These are phyloP conservation scores for Raddia guianensis DNA, from an alignment of 176 grass and related monocot species.

Conservation along the genomic window DNA sequence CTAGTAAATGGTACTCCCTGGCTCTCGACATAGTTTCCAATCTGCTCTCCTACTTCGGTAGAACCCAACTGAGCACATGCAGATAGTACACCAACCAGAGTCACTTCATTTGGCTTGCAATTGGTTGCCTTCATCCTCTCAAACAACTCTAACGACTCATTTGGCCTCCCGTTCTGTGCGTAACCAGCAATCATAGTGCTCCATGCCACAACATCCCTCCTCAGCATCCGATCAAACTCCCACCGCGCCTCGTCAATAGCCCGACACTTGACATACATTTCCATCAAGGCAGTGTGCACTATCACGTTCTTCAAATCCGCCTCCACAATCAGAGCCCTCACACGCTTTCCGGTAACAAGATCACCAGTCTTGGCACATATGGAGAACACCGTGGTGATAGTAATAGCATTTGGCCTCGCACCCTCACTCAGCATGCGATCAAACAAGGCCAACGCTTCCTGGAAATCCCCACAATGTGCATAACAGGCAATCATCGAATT, in stretches of 20 bases:
- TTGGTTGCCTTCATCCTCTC: constrained; percentile 66
- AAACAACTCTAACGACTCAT: constrained; percentile 75
- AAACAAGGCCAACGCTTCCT: constrained; percentile 69
- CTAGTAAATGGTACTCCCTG: constrained; percentile 50
- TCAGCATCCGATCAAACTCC: constrained; percentile 67
- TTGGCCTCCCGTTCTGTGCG: constrained; percentile 71
- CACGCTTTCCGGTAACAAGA: constrained; percentile 51
- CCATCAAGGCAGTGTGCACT: constrained; percentile 74
- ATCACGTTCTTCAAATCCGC: constrained; percentile 64
- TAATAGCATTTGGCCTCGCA: constrained; percentile 66
- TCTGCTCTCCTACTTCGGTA: constrained; percentile 61
- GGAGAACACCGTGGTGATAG: constrained; percentile 65
- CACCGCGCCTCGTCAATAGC: constrained; percentile 69
- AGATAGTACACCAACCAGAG: constrained; percentile 73
- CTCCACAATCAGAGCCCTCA: constrained; percentile 46
- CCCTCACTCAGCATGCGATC: constrained; percentile 63
- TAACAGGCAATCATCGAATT: constrained; percentile 90
- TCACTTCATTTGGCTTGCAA: constrained; percentile 83
- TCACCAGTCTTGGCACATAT: constrained; percentile 77
- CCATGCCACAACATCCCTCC: constrained; percentile 82
- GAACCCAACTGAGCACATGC: constrained; percentile 71
- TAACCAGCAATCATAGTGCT: constrained; percentile 86
- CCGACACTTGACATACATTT: constrained; percentile 82
- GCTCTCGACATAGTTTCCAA: constrained; percentile 69
- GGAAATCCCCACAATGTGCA: constrained; percentile 52